Base-by-base conservation (phyloP, 352 stramenopile genomes). In the Phytopythium delawarense region DNA sequence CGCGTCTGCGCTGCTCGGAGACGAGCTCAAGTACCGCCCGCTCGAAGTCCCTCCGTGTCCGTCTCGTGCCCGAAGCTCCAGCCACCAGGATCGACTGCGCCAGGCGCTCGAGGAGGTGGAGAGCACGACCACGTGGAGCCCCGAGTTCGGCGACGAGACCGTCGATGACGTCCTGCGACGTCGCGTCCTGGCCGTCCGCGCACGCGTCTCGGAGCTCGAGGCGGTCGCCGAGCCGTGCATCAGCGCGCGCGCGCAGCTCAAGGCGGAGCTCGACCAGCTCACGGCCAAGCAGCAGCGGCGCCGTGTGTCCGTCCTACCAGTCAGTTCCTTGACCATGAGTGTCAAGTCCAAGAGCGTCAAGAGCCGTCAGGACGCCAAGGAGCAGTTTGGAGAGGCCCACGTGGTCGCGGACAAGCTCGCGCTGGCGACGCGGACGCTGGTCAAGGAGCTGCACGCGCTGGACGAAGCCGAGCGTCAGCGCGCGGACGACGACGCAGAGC, bases 21-120 rank as follows among this genome's bases (percentile, higher is more conserved):
- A 58, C 52, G 52, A 58, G 34, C 52, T 58, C 21, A 46, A 45
- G 52, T 58, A 56, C n/a, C 50, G 52, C 21, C 52, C 52, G 13
- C 52, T 58, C 12, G 0, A 11, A 16, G 8, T 42, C 4, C 20
- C 9, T 25, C 3, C 28, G 28, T n/a, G 16, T 25, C 15, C 52
- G 11, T 48, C 52, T 46, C 52, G 52, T 11, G 23, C 23, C 23
- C 52, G 52, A 16, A 58, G 52, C 52, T 34, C 32, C 11, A 58
- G 34, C 18, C 20, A 30, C 8, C 32, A 30, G 34, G 35, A 58
- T 1, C 52, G 35, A 11, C 21, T 58, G 32, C 52, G 52, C 11
- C 52, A 44, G 2, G 52, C 35, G 20, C 21, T 58, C 18, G 52
- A 58, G 13, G 52, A 58, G 32, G 21, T 58, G 7, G 52, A 58